phyloP scores from a whole-genome alignment of 768 basidiomycete genomes.

The Xerocomellus chrysenteron region DNA sequence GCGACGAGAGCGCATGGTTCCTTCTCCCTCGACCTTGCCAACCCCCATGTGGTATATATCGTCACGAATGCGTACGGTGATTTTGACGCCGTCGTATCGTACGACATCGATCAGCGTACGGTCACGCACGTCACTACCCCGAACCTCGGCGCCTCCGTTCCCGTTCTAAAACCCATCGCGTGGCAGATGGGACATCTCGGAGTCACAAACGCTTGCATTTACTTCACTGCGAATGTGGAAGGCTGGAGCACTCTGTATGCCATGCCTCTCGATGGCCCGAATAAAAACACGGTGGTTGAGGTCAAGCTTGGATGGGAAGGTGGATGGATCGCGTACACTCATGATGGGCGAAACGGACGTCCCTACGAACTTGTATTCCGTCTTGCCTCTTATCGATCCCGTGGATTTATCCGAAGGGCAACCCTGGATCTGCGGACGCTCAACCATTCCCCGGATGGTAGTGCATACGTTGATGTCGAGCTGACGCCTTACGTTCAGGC shows the following conservation, averaged over 20 bases:
- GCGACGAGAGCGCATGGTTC: slow-evolving; percentile 19
- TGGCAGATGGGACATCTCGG: slow-evolving; percentile 32
- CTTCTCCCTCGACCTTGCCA: slow-evolving; percentile 34
- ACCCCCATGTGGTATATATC: slow-evolving; percentile 34
- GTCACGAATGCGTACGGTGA: slow-evolving; percentile 40
- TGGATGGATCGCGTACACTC: slow-evolving; percentile 29
- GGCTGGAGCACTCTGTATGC: slow-evolving; percentile 35
- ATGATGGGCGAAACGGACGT: slow-evolving; percentile 34
- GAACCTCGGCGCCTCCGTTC: slow-evolving; percentile 23
- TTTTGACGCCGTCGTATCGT: slow-evolving; percentile 36
- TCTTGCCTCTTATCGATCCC: slow-evolving; percentile 34
- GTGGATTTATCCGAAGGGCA: slow-evolving; percentile 27
- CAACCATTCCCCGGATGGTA: slow-evolving; percentile 21
- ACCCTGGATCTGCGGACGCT: slow-evolving; percentile 30
- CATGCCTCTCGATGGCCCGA: slow-evolving; percentile 31
- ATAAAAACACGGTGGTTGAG: slow-evolving; percentile 32
- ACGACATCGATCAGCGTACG: slow-evolving; percentile 29
- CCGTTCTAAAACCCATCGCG: slow-evolving; percentile 35
- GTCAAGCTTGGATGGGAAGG: slow-evolving; percentile 32
- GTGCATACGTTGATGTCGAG: slow-evolving; percentile 28
- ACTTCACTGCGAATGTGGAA: slow-evolving; percentile 40
- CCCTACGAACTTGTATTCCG: slow-evolving; percentile 34
- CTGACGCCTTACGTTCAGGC: slow-evolving; percentile 36
- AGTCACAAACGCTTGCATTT: slow-evolving; percentile 28
- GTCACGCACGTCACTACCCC: slow-evolving; percentile 41